Evolutionary conservation across 2,329 filamentous ascomycete species (phyloP).

Genomic region (Claviceps humidiphila): DNA sequence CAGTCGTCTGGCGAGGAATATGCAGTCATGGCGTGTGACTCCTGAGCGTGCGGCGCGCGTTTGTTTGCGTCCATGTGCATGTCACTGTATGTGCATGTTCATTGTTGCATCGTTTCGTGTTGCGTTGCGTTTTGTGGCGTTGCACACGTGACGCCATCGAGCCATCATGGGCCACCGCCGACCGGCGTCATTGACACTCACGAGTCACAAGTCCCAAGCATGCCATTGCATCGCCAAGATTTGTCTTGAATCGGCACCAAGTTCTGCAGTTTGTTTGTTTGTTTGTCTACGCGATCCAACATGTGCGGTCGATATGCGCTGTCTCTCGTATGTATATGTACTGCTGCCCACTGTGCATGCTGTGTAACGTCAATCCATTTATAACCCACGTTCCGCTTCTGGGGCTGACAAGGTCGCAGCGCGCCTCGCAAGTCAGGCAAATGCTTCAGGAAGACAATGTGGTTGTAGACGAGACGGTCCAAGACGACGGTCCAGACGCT

Average conservation of each 20-base stretch:
- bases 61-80: too few species aligned
- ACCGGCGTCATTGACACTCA: too few species aligned
- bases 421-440: conserved; percentile 61
- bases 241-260: too few species aligned
- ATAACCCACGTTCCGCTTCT: neutral
- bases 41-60: too few species aligned
- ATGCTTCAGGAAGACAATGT: conserved; percentile 64
- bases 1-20: too few species aligned
- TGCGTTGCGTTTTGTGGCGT: neutral
- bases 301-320: conserved; percentile 27
- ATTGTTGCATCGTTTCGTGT: neutral
- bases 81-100: neutral
- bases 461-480: conserved; percentile 56
- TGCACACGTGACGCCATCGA: conserved; percentile 1
- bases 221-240: too few species aligned
- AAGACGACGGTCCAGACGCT: conserved; percentile 42
- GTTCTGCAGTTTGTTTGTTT: too few species aligned
- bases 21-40: too few species aligned
- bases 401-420: conserved; percentile 30
- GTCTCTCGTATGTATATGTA: conserved; percentile 16
- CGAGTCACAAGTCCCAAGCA: too few species aligned
- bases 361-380: neutral
- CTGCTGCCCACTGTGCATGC: neutral
- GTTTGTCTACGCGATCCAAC: neutral
- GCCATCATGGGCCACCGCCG: neutral